Base-by-base conservation (phyloP, 2,329 filamentous ascomycete species). In the Fusarium hainanense region DNA sequence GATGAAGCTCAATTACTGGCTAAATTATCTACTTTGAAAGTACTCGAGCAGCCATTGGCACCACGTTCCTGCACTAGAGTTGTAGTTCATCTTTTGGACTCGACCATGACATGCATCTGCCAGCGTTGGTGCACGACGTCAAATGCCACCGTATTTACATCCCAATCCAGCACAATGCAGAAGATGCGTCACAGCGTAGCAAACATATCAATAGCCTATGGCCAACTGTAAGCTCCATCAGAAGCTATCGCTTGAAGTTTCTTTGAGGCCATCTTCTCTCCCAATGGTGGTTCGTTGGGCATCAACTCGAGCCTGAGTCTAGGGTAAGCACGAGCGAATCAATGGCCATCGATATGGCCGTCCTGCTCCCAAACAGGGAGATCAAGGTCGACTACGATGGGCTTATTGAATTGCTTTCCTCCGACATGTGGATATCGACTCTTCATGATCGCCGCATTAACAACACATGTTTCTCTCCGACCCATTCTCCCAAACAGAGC, bases 371-470 rank as follows among this genome's bases (percentile, higher is more conserved):
- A 80, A 9, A 90, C 82, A 1, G 90, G 90, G 65, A 96, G 81
- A 69, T 94, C 89, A 30, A 97, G 75, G 76, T 97, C 93, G 14
- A 97, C 89, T n/a, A 97, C 90, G 70, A 97, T 91, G 21, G 93
- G 90, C 76, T 94, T 92, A 79, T 94, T 89, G 79, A 92, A 89
- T 66, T 80, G 84, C 77, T 90, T 92, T 18, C 88, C 88, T 3
- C 83, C 85, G 2, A 72, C 74, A 68, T 91, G 89, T 51, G 90
- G 90, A 79, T 88, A 90, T 65, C 87, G 89, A 23, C 85, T 89
- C 44, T 88, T 89, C 84, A 92, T 87, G 66, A 94, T 89, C 21
- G 93, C 89, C 28, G 92, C 92, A 80, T 97, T 97, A 71, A 96
- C 86, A 55, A 97, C 82, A 76, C 90, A 94, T 2, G 92, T 96